Conservation (phyloP, 225 moss, liverwort and hornwort genomes). For the Neckera pumila region DNA sequence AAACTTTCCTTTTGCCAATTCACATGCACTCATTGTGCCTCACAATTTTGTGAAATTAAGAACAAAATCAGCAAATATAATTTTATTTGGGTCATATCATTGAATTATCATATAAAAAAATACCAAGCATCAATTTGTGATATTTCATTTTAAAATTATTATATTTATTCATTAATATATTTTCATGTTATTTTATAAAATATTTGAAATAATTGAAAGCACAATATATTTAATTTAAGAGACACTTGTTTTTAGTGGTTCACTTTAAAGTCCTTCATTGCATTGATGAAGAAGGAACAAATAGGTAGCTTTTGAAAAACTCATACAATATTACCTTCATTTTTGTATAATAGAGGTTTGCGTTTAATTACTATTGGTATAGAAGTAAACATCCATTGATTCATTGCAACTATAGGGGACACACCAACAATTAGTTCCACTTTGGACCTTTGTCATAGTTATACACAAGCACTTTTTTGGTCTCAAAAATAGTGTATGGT, state of each 20-base stretch:
- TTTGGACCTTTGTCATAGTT: neutral
- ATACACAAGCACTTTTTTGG: fast-evolving
- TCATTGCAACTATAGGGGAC: neutral
- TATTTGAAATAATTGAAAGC: neutral
- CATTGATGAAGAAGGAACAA: neutral
- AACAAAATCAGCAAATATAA: neutral
- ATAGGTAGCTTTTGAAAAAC: neutral
- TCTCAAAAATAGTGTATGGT: neutral
- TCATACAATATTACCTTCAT: neutral
- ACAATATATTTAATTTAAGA: neutral
- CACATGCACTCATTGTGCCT: neutral
- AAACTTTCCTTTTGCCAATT: neutral
- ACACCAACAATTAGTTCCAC: neutral
- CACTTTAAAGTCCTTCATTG: neutral
- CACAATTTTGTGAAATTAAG: neutral
- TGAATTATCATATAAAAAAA: too few relatives aligned
- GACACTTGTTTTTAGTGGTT: neutral
- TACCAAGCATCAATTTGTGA: neutral
- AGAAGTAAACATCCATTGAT: neutral
- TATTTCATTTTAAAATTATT: neutral
- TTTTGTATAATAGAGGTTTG: neutral
- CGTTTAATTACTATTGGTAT: neutral
- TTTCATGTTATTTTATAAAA: neutral
- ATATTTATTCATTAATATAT: neutral
- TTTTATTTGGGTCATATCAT: neutral